A percentile compares a stretch with the other conserved stretches of the same genome.
Evolutionary conservation across 495 filamentous ascomycete genomes (phyloP).

Genomic region (Penicillium turbatum): DNA sequence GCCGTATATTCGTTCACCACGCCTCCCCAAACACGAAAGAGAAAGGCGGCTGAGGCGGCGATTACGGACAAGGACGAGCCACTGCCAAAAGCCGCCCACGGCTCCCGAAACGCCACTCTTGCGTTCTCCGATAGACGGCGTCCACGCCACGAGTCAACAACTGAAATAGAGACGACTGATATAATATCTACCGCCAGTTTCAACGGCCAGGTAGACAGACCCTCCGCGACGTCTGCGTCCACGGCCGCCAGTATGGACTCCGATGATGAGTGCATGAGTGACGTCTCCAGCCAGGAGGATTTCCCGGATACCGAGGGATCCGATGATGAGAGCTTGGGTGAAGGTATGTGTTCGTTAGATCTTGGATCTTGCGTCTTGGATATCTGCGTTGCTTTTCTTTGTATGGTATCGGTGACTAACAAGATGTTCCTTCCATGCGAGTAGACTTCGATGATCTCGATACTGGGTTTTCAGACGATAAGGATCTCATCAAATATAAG

Average conservation of each 20-base stretch:
- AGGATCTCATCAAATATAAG: constrained; percentile 65
- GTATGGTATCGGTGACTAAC: background rate
- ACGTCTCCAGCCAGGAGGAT: constrained; percentile 72
- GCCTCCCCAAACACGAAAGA: constrained; percentile 73
- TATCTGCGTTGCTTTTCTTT: background rate
- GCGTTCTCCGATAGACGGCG: constrained; percentile 10
- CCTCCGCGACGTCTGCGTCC: constrained; percentile 45
- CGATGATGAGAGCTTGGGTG: constrained; percentile 74
- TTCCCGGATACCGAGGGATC: constrained; percentile 63
- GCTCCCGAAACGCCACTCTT: constrained; percentile 22
- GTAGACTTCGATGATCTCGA: constrained; percentile 73
- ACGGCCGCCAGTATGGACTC: constrained; percentile 73
- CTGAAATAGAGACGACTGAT: constrained; percentile 9
- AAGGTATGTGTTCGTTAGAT: constrained; percentile 54
- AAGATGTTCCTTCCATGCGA: constrained; percentile 6
- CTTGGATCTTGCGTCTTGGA: background rate
- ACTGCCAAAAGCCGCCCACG: constrained; percentile 30
- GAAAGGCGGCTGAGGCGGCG: constrained; percentile 83
- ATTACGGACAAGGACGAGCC: constrained; percentile 35
- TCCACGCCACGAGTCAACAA: constrained; percentile 9
- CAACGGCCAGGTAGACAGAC: constrained; percentile 13
- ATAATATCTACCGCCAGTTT: constrained; percentile 7
- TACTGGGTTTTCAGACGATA: constrained; percentile 68
- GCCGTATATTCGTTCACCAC: constrained; percentile 48
- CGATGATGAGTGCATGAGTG: constrained; percentile 92